phyloP scores from a whole-genome alignment of 306 rosid species.

The Delonix regia region DNA sequence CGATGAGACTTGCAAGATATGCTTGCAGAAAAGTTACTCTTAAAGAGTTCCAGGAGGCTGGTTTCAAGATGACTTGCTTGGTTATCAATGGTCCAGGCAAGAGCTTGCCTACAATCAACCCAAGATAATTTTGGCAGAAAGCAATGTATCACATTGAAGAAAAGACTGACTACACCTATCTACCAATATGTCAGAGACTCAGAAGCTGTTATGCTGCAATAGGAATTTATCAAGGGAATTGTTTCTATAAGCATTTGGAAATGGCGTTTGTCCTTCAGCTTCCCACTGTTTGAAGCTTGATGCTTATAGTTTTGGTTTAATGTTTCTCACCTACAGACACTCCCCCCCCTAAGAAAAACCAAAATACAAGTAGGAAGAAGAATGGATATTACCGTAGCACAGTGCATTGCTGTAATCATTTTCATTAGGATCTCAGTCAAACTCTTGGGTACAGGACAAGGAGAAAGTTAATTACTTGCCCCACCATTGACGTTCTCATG shows the following conservation, averaged over 20 bases:
- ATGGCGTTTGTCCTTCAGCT: neutral
- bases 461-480: conserved; percentile 56
- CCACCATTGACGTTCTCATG: conserved; percentile 75
- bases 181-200: neutral
- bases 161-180: neutral
- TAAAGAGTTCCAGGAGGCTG: neutral
- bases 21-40: conserved; percentile 21
- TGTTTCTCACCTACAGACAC: conserved; percentile 4
- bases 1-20: conserved; percentile 11
- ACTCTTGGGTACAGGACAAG: conserved; percentile 26
- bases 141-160: neutral
- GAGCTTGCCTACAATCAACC: neutral
- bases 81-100: neutral
- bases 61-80: conserved; percentile 23
- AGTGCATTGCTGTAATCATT: conserved; percentile 11
- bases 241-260: neutral
- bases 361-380: neutral
- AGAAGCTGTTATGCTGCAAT: neutral
- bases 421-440: conserved; percentile 25
- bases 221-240: conserved; percentile 16
- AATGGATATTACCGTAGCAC: neutral
- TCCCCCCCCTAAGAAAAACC: neutral
- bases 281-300: neutral
- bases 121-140: neutral
- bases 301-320: neutral